Conservation (phyloP, 306 rosid genomes). For the Myrica gale region DNA sequence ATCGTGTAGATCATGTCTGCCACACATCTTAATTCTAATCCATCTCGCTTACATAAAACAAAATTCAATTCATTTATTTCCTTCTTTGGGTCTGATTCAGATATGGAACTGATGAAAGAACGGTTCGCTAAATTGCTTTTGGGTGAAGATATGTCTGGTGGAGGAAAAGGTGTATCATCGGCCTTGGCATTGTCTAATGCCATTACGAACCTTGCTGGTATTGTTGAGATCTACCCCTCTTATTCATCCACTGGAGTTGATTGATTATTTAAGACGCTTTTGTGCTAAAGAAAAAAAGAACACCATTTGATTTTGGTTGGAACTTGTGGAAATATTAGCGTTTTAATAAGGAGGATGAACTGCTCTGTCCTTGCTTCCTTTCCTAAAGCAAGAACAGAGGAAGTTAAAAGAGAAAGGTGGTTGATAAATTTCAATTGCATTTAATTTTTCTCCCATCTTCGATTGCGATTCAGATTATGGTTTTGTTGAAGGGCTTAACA, state of each 20-base stretch:
- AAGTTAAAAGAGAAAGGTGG: not conserved
- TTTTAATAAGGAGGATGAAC: not conserved
- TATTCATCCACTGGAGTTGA: not conserved
- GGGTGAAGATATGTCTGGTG: slow-evolving; percentile 99
- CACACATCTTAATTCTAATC: not conserved
- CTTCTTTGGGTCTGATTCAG: slow-evolving; percentile 50
- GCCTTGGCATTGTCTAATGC: slow-evolving; percentile 99
- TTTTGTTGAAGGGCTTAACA: too few relatives aligned
- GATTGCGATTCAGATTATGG: too few relatives aligned
- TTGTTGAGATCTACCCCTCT: not conserved
- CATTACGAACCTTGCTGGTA: slow-evolving; percentile 94
- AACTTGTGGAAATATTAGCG: not conserved
- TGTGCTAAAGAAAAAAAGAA: not conserved
- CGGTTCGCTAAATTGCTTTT: slow-evolving; percentile 81
- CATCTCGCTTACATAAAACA: not conserved
- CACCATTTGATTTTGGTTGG: not conserved
- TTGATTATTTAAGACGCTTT: not conserved
- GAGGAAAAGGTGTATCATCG: slow-evolving; percentile 96
- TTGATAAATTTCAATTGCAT: not conserved
- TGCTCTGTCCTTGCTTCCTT: not conserved
- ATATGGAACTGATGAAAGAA: slow-evolving; percentile 92
- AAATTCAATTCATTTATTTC: slow-evolving; percentile 3
- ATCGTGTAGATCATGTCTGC: too few relatives aligned
- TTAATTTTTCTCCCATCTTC: not conserved
- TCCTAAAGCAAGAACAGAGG: not conserved